phyloP scores from a whole-genome alignment of 257 asterid species.

The Solanum lycopersicoides region DNA sequence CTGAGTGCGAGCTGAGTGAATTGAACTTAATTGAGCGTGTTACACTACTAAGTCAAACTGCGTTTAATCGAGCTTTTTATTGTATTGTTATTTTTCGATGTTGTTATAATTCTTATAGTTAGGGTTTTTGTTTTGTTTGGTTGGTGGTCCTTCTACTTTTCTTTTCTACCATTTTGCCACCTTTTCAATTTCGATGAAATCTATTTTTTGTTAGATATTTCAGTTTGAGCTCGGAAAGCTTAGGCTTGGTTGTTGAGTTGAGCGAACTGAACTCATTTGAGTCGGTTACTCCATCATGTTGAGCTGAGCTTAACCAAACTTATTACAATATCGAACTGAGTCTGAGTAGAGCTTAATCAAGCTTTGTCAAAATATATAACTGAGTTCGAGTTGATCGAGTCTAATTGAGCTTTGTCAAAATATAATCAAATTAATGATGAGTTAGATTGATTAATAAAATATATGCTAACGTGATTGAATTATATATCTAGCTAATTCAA shows the following conservation, averaged over 20 bases:
- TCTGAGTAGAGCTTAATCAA: too few species aligned
- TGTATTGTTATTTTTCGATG: neutral
- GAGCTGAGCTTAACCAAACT: too few species aligned
- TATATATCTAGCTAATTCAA: neutral
- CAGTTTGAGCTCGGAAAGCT: rapidly evolving
- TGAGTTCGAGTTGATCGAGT: too few species aligned
- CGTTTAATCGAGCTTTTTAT: neutral
- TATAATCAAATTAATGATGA: too few species aligned
- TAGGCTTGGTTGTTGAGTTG: neutral
- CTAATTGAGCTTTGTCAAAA: too few species aligned
- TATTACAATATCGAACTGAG: too few species aligned
- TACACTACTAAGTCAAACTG: neutral
- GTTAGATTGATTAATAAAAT: neutral
- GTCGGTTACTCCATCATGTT: too few species aligned
- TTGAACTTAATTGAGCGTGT: neutral
- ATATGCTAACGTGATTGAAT: neutral
- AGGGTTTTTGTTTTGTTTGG: neutral
- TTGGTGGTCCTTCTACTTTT: neutral
- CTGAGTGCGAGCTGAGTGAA: neutral
- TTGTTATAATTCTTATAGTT: neutral
- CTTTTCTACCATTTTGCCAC: neutral
- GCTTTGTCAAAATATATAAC: too few species aligned
- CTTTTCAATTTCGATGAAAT: neutral
- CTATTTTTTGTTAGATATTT: neutral
- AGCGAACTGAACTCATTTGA: too few species aligned